Evolutionary conservation across 768 basidiomycete species (phyloP).

Genomic region (Hygrophoropsis aurantiaca): DNA sequence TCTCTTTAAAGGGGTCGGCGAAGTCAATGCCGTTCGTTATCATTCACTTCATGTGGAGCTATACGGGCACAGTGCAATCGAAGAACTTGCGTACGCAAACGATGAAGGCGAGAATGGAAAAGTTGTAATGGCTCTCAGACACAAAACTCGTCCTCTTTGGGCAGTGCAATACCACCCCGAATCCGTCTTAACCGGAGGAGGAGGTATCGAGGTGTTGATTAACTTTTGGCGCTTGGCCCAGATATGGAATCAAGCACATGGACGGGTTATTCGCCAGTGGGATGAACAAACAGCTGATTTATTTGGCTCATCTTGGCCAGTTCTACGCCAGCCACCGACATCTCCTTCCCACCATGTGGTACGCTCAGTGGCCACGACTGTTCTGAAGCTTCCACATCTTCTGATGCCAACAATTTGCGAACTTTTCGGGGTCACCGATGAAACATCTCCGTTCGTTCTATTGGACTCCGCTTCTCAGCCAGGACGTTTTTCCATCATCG

Average conservation of each 20-base stretch:
- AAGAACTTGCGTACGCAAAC: constrained; percentile 71
- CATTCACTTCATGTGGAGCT: constrained; percentile 74
- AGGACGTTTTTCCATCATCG: constrained; percentile 74
- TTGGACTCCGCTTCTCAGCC: constrained; percentile 78
- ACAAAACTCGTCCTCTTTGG: constrained; percentile 71
- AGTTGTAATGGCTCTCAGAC: constrained; percentile 75
- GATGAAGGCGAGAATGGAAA: constrained; percentile 66
- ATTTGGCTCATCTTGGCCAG: constrained; percentile 63
- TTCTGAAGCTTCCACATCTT: constrained; percentile 44
- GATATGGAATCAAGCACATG: constrained; percentile 47
- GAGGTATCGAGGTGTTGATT: constrained; percentile 62
- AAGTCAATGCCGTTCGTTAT: constrained; percentile 68
- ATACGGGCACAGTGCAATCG: constrained; percentile 45
- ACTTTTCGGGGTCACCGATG: constrained; percentile 56
- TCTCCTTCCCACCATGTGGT: constrained; percentile 10
- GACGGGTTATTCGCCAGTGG: constrained; percentile 44
- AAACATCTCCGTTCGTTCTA: constrained; percentile 61
- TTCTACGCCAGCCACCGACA: constrained; percentile 27
- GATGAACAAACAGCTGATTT: constrained; percentile 29
- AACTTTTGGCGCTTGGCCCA: constrained; percentile 77
- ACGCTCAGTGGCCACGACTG: constrained; percentile 35
- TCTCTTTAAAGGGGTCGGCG: constrained; percentile 58
- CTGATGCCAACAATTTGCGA: constrained; percentile 55
- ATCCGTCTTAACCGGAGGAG: constrained; percentile 69
- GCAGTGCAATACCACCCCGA: constrained; percentile 91